Evolutionary conservation across 495 filamentous ascomycete species (phyloP), one percentile per base, ranked within the genome.

Genomic region (Hypoxylon subgilvum): DNA sequence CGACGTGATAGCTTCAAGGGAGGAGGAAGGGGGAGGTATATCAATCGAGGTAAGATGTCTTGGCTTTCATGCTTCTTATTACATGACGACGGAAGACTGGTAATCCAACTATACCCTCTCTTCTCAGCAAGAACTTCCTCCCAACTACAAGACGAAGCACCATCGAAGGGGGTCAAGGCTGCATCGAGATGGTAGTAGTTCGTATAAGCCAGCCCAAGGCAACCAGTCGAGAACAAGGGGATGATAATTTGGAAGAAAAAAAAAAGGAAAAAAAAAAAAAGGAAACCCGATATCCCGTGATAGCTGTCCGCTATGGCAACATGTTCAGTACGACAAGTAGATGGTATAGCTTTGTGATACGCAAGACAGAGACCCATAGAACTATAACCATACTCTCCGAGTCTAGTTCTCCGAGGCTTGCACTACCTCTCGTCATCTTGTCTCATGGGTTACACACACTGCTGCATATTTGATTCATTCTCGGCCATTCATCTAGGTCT

Each of bases 221-320:
- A 44, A 21, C 4, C 31, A 12, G 31, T 56, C 23, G 27, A 57
- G 19, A 46, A 28, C n/a, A n/a, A 45, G 21, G 21, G 35, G 45
- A 30, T 35, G 12, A 14, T 9, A 31, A 18, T 31, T 32, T 6
- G 10, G 3, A 34, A 10, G 9, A 12, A 34, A 6, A 12, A 5
- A 30, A 30, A 30, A 30, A 30, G 27, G 10, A 30, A 5, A 30
- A 30, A 30, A 30, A 30, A 5, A 30, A 30, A 30, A 30, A 30
- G 5, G 27, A 30, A 30, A 30, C 12, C 16, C 17, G 8, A 35
- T 30, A 64, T 59, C 61, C 59, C 61, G 54, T 59, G 54, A 64
- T 64, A 42, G 44, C 45, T 58, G 49, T 52, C 50, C 32, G 18
- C 61, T 59, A 64, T 64, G 61, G 35, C 54, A 59, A 38, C 48